These are phyloP conservation scores for Geotrichum reessii DNA, from an alignment of 1,139 yeast genomes.

Conservation along the genomic window DNA sequence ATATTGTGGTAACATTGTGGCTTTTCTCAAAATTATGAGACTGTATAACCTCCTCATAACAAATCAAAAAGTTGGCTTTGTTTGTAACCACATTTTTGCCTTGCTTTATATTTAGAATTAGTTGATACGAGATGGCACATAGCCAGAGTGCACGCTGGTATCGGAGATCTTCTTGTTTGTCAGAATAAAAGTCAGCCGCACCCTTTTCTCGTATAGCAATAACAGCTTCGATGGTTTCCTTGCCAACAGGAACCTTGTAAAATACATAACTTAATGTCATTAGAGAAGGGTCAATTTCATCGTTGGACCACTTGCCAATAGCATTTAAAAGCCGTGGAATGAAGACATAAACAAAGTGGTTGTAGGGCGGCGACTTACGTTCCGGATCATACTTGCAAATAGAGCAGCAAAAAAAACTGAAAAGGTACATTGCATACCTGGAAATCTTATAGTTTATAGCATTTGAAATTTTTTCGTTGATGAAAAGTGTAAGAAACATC, in stretches of 20 bases:
- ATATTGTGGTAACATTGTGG: slow-evolving; percentile 3
- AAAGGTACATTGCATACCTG: slow-evolving; percentile 3
- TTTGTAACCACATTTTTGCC: slow-evolving; percentile 3
- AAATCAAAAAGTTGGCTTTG: slow-evolving; percentile 5
- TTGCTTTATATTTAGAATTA: slow-evolving; percentile 6
- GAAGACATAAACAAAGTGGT: slow-evolving; percentile 8
- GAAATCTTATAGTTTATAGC: not conserved
- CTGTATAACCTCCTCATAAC: slow-evolving; percentile 11
- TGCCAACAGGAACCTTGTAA: slow-evolving; percentile 8
- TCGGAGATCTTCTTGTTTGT: not conserved
- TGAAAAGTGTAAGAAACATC: slow-evolving; percentile 11
- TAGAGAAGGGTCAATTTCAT: not conserved
- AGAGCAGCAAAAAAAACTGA: slow-evolving; percentile 11
- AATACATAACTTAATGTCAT: slow-evolving; percentile 11
- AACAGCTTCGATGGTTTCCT: not conserved
- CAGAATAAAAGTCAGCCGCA: not conserved
- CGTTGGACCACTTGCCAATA: not conserved
- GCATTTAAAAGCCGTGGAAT: slow-evolving; percentile 5
- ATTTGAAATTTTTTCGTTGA: slow-evolving; percentile 3
- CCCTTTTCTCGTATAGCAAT: not conserved
- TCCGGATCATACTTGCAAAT: slow-evolving; percentile 13
- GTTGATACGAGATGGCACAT: slow-evolving; percentile 8
- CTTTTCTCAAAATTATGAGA: slow-evolving; percentile 6
- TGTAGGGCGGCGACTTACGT: slow-evolving; percentile 5
- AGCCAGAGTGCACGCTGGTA: slow-evolving; percentile 15